phyloP scores from a whole-genome alignment of 108 stramenopile genomes.

The Nitzschia palea region DNA sequence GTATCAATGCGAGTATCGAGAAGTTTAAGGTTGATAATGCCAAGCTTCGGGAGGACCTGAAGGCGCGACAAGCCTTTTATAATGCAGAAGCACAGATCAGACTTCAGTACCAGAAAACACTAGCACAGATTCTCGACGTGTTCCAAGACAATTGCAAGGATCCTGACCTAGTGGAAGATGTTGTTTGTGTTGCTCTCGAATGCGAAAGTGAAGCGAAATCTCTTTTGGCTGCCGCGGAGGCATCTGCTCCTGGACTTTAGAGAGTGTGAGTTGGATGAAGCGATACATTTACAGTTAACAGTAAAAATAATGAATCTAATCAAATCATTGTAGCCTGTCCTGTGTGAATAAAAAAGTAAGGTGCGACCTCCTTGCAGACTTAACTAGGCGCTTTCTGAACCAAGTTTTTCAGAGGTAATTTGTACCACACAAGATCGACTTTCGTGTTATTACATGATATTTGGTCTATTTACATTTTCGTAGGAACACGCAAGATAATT shows the following conservation, averaged over 20 bases:
- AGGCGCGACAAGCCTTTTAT: slow-evolving; percentile 50
- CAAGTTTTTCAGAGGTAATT: no score
- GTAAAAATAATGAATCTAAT: no score
- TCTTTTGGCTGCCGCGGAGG: slow-evolving; percentile 41
- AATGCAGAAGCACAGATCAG: slow-evolving; percentile 57
- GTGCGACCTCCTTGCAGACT: no score
- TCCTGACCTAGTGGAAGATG: slow-evolving; percentile 53
- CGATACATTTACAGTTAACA: no score
- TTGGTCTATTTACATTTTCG: no score
- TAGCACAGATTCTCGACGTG: slow-evolving; percentile 50
- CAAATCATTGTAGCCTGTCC: no score
- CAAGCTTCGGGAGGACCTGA: slow-evolving; percentile 54
- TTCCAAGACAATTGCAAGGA: slow-evolving; percentile 62
- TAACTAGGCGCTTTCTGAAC: no score
- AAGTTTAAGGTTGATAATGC: slow-evolving; percentile 42
- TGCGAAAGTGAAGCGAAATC: slow-evolving; percentile 49
- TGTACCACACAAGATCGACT: no score
- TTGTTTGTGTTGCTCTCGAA: slow-evolving; percentile 43
- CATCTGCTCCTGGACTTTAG: slow-evolving; percentile 35
- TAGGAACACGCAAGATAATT: no score
- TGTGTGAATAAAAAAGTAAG: neutral
- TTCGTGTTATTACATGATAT: no score
- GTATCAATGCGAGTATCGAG: slow-evolving; percentile 41
- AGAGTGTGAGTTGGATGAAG: no score
- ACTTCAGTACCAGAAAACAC: slow-evolving; percentile 49